These are phyloP conservation scores for Calocybe indica DNA, from an alignment of 768 basidiomycete species.

Conservation along the genomic window DNA sequence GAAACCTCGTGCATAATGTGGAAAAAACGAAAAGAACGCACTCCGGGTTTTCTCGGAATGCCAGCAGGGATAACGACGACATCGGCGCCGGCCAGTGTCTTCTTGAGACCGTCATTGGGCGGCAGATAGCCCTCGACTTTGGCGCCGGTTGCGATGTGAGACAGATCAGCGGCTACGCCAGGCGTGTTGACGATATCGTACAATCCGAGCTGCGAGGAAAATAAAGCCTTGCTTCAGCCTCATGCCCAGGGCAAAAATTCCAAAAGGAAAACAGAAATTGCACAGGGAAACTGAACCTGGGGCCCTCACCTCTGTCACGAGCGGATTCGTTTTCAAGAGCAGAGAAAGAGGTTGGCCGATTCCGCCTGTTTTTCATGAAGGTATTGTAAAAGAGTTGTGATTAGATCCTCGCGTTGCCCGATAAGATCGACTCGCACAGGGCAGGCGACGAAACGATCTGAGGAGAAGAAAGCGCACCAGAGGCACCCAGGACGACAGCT, in stretches of 20 bases:
- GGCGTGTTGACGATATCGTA: constrained; percentile 98
- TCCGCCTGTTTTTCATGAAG: constrained; percentile 52
- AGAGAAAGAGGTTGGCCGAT: constrained; percentile 96
- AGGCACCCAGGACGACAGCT: constrained; percentile 95
- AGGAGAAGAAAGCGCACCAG: constrained; percentile 43
- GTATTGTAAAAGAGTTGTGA: constrained; percentile 1
- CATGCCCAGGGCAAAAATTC: not conserved
- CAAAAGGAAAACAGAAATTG: not conserved
- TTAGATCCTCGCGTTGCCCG: not conserved
- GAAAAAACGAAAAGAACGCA: constrained; percentile 31
- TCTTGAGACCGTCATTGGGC: constrained; percentile 76
- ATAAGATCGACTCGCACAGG: not conserved
- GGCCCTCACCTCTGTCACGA: constrained; percentile 61
- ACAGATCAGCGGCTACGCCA: constrained; percentile 92
- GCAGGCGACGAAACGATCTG: not conserved
- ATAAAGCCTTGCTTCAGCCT: constrained; percentile 1
- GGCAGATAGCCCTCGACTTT: constrained; percentile 80
- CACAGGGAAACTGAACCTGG: too few species aligned
- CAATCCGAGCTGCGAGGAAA: constrained; percentile 57
- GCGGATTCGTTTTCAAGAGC: constrained; percentile 80
- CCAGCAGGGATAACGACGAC: constrained; percentile 95
- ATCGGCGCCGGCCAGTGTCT: constrained; percentile 79
- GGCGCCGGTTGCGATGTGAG: constrained; percentile 87
- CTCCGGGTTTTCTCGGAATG: constrained; percentile 91
- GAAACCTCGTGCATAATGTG: constrained; percentile 3